Base-by-base conservation (phyloP, 345 rosid species). In the Pistacia integerrima region DNA sequence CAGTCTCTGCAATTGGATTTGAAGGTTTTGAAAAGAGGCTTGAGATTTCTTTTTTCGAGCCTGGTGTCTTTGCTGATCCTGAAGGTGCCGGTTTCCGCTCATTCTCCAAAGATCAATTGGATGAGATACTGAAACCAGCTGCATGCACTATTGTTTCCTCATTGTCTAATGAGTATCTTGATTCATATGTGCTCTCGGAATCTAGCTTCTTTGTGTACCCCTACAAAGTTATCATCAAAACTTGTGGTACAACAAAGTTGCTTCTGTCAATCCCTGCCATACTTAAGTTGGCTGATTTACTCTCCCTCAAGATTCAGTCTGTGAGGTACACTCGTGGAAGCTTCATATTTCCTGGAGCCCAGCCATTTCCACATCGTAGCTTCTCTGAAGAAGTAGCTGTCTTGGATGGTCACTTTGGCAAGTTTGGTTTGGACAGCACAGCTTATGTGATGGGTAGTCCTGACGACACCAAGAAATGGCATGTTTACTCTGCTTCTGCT, bases 11-110 rank as follows among this genome's bases (percentile, higher is more conserved):
- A 77, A 96, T 96, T 67, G 99, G 99, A 69, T 96, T 94, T 52
- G 99, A 96, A 86, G 99, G 99, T 73, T 96, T 82, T 61, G 99
- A 96, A 81, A 96, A 96, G 84, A 87, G 99, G 87, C 92, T 96
- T 58, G 98, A 96, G 75, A 64, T 96, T 0, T 72, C 86, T 14
- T 96, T 96, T 87, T 83, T 75, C 64, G 90, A 91, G 87, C 90
- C 96, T 55, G 89, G 97, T 78, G 55, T 88, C 78, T 85, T 85
- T 88, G 81, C 87, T 83, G 92, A 90, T 76, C 89, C 94, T 64
- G 82, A 67, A 76, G 90, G 88, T 1, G 46, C 70, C 74, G 98
- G 97, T 30, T 93, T 96, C 64, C 90, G 97, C 30, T 75, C 93
- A 67, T 81, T 93, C 51, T 81, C 92, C 57, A 92, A 78, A 82